Base-by-base conservation (phyloP, 2,329 filamentous ascomycete species). In the Pyricularia pennisetigena region DNA sequence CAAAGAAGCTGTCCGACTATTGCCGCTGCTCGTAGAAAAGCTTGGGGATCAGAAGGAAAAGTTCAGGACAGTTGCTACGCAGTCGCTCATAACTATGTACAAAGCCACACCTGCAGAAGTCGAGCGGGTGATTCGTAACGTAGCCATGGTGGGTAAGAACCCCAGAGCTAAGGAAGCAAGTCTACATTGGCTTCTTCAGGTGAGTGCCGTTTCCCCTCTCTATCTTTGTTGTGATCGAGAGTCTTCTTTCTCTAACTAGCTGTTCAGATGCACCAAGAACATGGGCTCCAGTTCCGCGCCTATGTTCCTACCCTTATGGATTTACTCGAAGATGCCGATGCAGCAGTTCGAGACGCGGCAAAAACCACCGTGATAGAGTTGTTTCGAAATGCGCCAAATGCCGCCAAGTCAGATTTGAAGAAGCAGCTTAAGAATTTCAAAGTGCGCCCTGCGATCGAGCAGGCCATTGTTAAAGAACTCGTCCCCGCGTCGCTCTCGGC, bases 41-140 rank as follows among this genome's bases (percentile, higher is more conserved):
- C 85, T 98, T 69, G 93, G 93, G 69, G 94, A 97, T 76, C 87
- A 87, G 71, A 94, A 94, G 77, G 94, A 97, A 75, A 94, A 93
- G 77, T 87, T 93, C 73, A 88, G 94, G 74, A 80, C 84, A 35
- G 84, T 94, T 69, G 92, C 93, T 20, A 82, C 88, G 63, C 90
- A 93, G 76, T 87, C 91, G 23, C 86, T 97, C 69, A 85, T 85
- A 32, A 95, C 95, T 67, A 82, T 97, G 69, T 95, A 91, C 81
- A 83, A 83, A 14, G 86, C 88, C 67, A 86, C 88, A 23, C 86
- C 88, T 1, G 77, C 81, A 62, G 93, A 97, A 69, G 90, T 94
- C 59, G 94, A 97, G 81, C 85, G 89, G 70, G 86, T 89, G 72
- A 86, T 97, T 69, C 89, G 92, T 72, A 93, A 93, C 73, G 84